Evolutionary conservation across 164 flowering plant species (phyloP).

Genomic region (Liquidambar formosana): DNA sequence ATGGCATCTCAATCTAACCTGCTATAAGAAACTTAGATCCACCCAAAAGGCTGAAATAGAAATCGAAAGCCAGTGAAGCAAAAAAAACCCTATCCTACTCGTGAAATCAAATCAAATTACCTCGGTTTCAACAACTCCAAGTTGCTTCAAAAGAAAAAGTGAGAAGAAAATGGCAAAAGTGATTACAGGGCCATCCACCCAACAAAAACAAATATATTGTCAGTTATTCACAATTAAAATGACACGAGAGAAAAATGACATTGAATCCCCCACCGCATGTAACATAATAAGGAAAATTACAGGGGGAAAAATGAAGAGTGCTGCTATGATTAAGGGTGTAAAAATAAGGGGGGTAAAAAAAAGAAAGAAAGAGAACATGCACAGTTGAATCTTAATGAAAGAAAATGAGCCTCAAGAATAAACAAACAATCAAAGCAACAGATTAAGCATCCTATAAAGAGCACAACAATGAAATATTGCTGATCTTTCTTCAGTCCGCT

Average conservation of each 20-base stretch:
- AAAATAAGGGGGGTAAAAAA: too few species aligned
- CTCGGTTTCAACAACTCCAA: conserved; percentile 7
- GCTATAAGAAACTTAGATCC: too few species aligned
- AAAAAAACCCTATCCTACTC: too few species aligned
- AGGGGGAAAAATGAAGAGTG: not conserved
- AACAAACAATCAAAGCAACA: conserved; percentile 4
- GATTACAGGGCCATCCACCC: not conserved
- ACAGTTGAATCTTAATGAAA: conserved; percentile 7
- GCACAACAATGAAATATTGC: not conserved
- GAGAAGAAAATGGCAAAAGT: not conserved
- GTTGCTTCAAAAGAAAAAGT: not conserved
- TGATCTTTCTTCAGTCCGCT: conserved; percentile 8
- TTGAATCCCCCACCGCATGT: not conserved
- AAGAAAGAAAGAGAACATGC: conserved; percentile 2
- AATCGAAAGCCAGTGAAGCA: too few species aligned
- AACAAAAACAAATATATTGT: not conserved
- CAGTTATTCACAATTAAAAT: conserved; percentile 10
- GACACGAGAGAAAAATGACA: not conserved
- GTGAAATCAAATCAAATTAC: too few species aligned
- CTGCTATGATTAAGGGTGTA: not conserved
- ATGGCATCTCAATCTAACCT: too few species aligned
- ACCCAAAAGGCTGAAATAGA: too few species aligned
- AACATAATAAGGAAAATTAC: not conserved
- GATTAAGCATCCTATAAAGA: not conserved
- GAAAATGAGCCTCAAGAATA: not conserved